Conservation (phyloP, 2,329 filamentous ascomycete species). For the Clarireedia homoeocarpa region DNA sequence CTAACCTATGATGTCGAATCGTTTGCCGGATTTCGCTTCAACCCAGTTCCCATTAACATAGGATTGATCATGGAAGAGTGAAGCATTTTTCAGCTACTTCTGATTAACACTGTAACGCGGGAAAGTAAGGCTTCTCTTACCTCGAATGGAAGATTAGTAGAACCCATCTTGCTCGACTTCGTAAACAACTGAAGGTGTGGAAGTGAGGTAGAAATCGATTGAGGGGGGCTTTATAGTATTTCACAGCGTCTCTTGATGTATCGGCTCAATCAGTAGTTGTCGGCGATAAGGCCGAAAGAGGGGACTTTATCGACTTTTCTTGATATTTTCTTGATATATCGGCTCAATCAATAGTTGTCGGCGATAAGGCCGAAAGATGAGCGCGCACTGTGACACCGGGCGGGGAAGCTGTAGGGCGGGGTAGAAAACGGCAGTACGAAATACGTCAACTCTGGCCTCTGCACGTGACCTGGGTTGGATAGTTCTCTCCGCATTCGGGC, state of each 20-base stretch:
- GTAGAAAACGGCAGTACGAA: background rate
- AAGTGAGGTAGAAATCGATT: too few species aligned
- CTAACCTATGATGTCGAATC: slow-evolving; percentile 47
- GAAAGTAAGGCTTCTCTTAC: background rate
- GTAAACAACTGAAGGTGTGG: background rate
- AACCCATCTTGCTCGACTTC: background rate
- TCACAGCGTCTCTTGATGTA: too few species aligned
- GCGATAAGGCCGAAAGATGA: too few species aligned
- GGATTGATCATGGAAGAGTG: slow-evolving; percentile 45
- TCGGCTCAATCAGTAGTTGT: too few species aligned
- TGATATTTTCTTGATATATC: too few species aligned
- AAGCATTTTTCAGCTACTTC: slow-evolving; percentile 43
- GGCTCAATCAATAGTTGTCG: too few species aligned
- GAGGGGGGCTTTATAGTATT: too few species aligned
- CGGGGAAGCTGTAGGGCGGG: background rate
- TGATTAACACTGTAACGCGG: slow-evolving; percentile 1
- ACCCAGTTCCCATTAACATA: slow-evolving; percentile 48
- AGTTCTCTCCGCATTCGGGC: too few species aligned
- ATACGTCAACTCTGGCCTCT: too few species aligned
- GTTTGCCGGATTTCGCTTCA: slow-evolving; percentile 46
- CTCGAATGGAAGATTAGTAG: slow-evolving; percentile 17
- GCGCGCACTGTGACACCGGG: background rate
- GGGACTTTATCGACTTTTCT: too few species aligned
- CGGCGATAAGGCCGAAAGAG: too few species aligned
- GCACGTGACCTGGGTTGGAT: too few species aligned